phyloP scores from a whole-genome alignment of 140 eudicot species.

The Oenanthe javanica region DNA sequence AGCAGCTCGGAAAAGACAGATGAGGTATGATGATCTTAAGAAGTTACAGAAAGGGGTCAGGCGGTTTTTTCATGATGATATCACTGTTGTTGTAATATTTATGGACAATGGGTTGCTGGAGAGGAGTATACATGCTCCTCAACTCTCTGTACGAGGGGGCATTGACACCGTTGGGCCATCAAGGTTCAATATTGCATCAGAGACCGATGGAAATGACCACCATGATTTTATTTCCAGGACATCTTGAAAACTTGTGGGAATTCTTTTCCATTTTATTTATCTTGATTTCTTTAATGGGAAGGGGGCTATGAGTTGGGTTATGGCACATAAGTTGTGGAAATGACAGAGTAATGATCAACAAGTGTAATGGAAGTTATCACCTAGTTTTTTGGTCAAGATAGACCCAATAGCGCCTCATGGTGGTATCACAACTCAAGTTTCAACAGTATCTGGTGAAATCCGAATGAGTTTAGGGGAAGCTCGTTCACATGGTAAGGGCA shows the following conservation, averaged over 20 bases:
- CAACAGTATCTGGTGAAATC: neutral
- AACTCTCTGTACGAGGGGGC: constrained; percentile 28
- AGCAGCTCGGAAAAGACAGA: constrained; percentile 32
- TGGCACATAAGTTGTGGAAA: neutral
- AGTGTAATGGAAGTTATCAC: neutral
- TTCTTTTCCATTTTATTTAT: neutral
- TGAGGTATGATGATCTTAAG: constrained; percentile 29
- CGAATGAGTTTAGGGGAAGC: neutral
- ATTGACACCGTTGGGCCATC: constrained; percentile 28
- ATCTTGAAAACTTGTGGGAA: neutral
- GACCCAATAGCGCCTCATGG: neutral
- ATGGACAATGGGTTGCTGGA: constrained; percentile 31
- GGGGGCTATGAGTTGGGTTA: neutral
- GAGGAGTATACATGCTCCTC: constrained; percentile 8
- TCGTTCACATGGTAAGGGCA: neutral
- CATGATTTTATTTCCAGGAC: neutral
- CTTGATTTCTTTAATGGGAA: neutral
- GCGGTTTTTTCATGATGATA: constrained; percentile 44
- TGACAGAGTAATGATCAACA: neutral
- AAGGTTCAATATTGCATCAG: constrained; percentile 18
- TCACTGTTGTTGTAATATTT: constrained; percentile 41
- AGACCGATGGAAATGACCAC: too few species aligned
- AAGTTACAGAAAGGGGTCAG: constrained; percentile 38
- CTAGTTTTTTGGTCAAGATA: neutral
- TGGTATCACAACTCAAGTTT: neutral